Percentiles rank a stretch among this genome's conserved stretches.
Conservation (phyloP, 495 filamentous ascomycete species). For the Neurospora sp. region DNA sequence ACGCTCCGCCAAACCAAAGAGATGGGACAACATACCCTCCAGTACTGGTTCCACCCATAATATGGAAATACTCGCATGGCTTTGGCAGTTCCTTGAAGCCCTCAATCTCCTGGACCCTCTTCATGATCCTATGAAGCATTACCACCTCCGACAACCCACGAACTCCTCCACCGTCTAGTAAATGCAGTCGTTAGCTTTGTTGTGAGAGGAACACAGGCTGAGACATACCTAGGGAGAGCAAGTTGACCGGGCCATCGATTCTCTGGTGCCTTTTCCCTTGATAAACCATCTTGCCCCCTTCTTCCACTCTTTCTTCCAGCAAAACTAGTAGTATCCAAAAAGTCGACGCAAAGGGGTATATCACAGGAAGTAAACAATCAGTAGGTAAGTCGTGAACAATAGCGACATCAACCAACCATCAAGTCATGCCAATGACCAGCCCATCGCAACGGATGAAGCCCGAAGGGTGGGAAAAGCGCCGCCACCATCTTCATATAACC, state of each 20-base stretch:
- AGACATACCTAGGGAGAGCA: too few relatives aligned
- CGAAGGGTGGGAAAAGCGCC: neutral
- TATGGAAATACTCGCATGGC: conserved; percentile 38
- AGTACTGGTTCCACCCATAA: conserved; percentile 26
- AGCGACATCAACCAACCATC: too few relatives aligned
- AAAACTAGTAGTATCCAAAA: neutral
- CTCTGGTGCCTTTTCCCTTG: neutral
- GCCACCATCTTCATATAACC: neutral
- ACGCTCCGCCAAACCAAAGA: too few relatives aligned
- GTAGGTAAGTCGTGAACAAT: too few relatives aligned
- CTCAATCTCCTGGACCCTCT: conserved; percentile 10
- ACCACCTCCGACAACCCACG: conserved; percentile 41
- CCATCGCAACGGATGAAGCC: neutral
- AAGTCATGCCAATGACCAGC: too few relatives aligned
- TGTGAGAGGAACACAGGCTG: too few relatives aligned
- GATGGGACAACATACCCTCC: too few relatives aligned
- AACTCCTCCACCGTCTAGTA: conserved; percentile 46
- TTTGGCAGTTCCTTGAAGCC: conserved; percentile 31
- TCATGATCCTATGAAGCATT: conserved; percentile 45
- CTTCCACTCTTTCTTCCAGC: neutral
- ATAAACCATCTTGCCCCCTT: neutral
- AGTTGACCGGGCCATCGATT: neutral
- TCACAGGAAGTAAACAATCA: neutral
- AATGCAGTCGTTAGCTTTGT: too few relatives aligned
- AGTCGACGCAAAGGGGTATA: neutral